Percentiles rank a stretch among this genome's conserved stretches.
Evolutionary conservation across 2,329 filamentous ascomycete species (phyloP).

Genomic region (Lasiodiplodia sp.): DNA sequence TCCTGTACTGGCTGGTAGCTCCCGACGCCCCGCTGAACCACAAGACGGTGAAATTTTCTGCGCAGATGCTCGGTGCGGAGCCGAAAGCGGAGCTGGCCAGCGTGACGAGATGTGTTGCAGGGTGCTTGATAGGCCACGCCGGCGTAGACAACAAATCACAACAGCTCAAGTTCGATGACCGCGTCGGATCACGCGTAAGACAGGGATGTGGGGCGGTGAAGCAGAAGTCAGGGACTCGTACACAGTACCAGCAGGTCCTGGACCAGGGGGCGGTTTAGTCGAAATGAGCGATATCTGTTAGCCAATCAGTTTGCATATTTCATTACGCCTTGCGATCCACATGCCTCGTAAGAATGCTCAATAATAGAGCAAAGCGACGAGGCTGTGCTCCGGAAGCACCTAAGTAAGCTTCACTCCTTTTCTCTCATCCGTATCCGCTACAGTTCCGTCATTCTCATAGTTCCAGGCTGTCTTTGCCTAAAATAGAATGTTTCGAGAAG

Average conservation of each 20-base stretch:
- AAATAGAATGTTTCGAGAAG: too few species aligned
- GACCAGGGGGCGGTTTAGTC: not conserved
- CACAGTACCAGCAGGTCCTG: not conserved
- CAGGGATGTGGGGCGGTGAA: not conserved
- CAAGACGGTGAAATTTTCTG: constrained; percentile 9
- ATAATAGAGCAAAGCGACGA: too few species aligned
- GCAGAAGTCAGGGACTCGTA: not conserved
- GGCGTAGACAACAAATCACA: constrained; percentile 18
- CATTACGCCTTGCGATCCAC: too few species aligned
- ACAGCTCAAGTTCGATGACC: constrained; percentile 15
- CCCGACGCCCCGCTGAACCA: constrained; percentile 12
- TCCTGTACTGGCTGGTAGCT: constrained; percentile 16
- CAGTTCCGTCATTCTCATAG: too few species aligned
- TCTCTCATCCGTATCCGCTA: too few species aligned
- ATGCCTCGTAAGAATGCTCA: too few species aligned
- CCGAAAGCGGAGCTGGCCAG: constrained; percentile 23
- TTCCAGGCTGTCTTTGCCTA: too few species aligned
- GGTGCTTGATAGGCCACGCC: constrained; percentile 22
- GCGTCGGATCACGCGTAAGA: constrained; percentile 12
- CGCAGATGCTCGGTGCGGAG: constrained; percentile 13
- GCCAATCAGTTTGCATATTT: too few species aligned
- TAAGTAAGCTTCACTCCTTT: too few species aligned
- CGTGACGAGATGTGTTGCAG: constrained; percentile 18
- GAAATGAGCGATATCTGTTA: too few species aligned
- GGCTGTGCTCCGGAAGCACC: too few species aligned